Percentiles rank a stretch among this genome's conserved stretches.
Conservation (phyloP, 2,329 filamentous ascomycete genomes). For the Nemania sp. region DNA sequence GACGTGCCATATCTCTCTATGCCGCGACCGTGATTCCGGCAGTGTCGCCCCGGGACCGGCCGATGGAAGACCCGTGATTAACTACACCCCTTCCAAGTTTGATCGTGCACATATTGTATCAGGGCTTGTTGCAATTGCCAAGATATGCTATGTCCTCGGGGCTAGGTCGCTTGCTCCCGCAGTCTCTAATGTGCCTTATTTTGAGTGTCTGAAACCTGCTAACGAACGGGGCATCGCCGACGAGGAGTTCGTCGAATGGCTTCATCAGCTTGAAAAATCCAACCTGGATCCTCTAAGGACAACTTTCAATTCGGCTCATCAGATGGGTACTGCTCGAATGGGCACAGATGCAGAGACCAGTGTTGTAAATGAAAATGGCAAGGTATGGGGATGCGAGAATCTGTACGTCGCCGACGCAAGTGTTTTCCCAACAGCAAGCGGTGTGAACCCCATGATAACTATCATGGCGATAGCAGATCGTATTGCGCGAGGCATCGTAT, state of each 20-base stretch:
- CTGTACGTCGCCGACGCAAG: constrained; percentile 63
- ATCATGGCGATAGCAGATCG: constrained; percentile 63
- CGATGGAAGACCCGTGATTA: constrained; percentile 15
- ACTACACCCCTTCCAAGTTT: constrained; percentile 27
- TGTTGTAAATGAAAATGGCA: constrained; percentile 58
- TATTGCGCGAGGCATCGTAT: constrained; percentile 5
- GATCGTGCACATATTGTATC: constrained; percentile 21
- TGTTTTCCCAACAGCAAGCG: constrained; percentile 62
- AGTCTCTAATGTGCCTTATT: constrained; percentile 1
- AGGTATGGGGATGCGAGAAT: constrained; percentile 59
- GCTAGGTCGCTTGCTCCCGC: constrained; percentile 15
- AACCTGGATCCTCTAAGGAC: constrained; percentile 22
- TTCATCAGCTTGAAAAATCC: constrained; percentile 13
- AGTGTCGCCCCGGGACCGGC: constrained; percentile 17
- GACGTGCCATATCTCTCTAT: constrained; percentile 13
- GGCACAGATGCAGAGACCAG: constrained; percentile 54
- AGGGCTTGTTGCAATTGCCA: constrained; percentile 20
- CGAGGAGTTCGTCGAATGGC: constrained; percentile 20
- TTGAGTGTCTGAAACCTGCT: constrained; percentile 1
- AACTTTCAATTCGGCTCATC: constrained; percentile 60
- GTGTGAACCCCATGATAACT: constrained; percentile 64
- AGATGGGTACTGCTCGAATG: constrained; percentile 65
- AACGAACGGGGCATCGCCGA: constrained; percentile 11
- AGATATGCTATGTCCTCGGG: constrained; percentile 24
- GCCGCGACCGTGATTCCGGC: constrained; percentile 21